Base-by-base conservation (phyloP, 495 filamentous ascomycete species). In the Sporormia fimetaria region DNA sequence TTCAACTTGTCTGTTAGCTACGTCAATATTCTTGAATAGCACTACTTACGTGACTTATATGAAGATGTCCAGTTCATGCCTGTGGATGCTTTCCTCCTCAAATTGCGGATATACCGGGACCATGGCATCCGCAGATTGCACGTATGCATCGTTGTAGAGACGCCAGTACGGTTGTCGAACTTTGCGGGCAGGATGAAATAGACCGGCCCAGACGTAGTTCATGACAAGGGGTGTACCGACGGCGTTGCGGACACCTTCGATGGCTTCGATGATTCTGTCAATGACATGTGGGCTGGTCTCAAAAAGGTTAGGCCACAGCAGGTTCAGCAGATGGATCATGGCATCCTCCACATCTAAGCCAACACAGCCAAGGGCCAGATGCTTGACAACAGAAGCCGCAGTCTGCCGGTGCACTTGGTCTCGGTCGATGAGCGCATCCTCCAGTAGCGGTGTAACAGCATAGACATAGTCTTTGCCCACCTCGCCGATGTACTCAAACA, bases 401-500 rank as follows among this genome's bases (percentile, higher is more conserved):
- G 92, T 96, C 58, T 99, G 92, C 12, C 92, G 79, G 63, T 99
- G 92, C 4, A 99, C 92, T 64, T 99, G 92, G 60, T 99, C 92
- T 31, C 92, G 78, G 62, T 99, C 92, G 63, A 94, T 92, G 38
- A 99, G 78, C 3, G 92, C 92, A 57, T 99, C 92, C 59, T 96
- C 90, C 6, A 99, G 79, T 11, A 99, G 68, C n/a, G 92, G 90
- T 11, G 86, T 94, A 21, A 96, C 83, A 7, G 92, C 92, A 58
- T 96, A 99, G 62, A 96, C 87, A 61, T 99, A 99, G 60, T 99
- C 92, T 63, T 95, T 96, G 44, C 85, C 87, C 92, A 99, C 95
- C 63, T 99, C 90, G 36, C 90, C 90, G 57, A 98, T 98, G 64
- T 98, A 98, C 52, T 98, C 90, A 57, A 96, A 96, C 34, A 99